phyloP scores from a whole-genome alignment of 331 rosid species.

The Arachis monticola region DNA sequence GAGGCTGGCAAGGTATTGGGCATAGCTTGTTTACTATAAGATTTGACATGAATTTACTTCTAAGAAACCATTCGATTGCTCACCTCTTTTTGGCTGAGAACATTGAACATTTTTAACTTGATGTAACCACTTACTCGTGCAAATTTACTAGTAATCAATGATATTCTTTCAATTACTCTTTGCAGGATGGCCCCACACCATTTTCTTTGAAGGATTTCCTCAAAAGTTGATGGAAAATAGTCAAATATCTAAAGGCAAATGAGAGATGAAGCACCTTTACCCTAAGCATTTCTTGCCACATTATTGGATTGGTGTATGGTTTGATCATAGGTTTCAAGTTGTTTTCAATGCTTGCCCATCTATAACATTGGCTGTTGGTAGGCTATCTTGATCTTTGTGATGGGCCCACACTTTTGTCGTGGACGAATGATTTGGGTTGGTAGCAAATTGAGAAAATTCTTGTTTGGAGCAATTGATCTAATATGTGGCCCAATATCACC shows the following conservation, averaged over 20 bases:
- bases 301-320: slow-evolving; percentile 41
- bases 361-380: not conserved
- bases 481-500: slow-evolving; percentile 31
- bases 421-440: slow-evolving; percentile 22
- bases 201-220: slow-evolving; percentile 73
- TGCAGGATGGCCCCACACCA: slow-evolving; percentile 61
- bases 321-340: slow-evolving; percentile 27
- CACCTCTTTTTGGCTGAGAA: slow-evolving; percentile 11
- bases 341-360: too few relatives aligned
- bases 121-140: not conserved
- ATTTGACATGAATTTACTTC: not conserved
- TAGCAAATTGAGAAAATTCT: slow-evolving; percentile 27
- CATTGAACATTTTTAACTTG: not conserved
- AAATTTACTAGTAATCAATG: not conserved
- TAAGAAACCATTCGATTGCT: not conserved
- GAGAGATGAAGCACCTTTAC: slow-evolving; percentile 30
- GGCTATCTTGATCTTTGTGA: slow-evolving; percentile 32
- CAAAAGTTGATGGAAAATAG: slow-evolving; percentile 47
- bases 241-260: slow-evolving; percentile 27
- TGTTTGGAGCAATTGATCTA: slow-evolving; percentile 31
- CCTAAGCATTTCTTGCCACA: slow-evolving; percentile 35
- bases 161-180: slow-evolving; percentile 31
- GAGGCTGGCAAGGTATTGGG: slow-evolving; percentile 74
- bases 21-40: not conserved
- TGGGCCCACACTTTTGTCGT: slow-evolving; percentile 31